These are phyloP conservation scores for Blastomyces parvus DNA, from an alignment of 2,329 filamentous ascomycete species.

Conservation along the genomic window DNA sequence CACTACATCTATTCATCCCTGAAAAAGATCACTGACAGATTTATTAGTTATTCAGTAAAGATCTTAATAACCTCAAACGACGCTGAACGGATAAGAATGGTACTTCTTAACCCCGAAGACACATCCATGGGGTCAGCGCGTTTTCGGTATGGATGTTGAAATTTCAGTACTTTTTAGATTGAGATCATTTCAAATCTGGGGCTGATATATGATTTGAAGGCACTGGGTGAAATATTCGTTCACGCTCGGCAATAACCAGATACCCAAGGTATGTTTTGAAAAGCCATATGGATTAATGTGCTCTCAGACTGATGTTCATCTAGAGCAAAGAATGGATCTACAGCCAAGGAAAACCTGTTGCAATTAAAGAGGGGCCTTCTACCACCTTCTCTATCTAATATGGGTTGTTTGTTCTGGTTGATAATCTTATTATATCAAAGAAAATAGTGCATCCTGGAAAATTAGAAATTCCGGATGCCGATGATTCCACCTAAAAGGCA, in stretches of 20 bases:
- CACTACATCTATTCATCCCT: neutral
- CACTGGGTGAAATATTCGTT: slow-evolving; percentile 48
- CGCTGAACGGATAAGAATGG: slow-evolving; percentile 39
- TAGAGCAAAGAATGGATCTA: slow-evolving; percentile 33
- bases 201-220: slow-evolving; percentile 22
- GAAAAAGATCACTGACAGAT: neutral
- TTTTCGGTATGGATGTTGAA: slow-evolving; percentile 32
- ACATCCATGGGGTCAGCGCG: slow-evolving; percentile 41
- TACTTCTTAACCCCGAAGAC: slow-evolving; percentile 41
- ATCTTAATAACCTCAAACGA: slow-evolving; percentile 41
- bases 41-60: slow-evolving; percentile 38
- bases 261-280: too few relatives aligned
- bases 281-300: too few relatives aligned
- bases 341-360: slow-evolving; percentile 43
- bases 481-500: too few relatives aligned
- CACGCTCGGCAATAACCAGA: slow-evolving; percentile 24
- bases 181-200: neutral
- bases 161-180: neutral
- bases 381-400: too few relatives aligned
- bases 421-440: too few relatives aligned
- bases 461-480: too few relatives aligned
- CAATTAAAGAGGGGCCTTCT: slow-evolving; percentile 42
- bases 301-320: too few relatives aligned
- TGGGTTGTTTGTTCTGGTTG: too few relatives aligned
- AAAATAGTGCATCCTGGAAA: too few relatives aligned